Percentiles rank a stretch among this genome's conserved stretches.
Conservation (phyloP, 169 alveolate genomes). For the Blepharisma undulans region DNA sequence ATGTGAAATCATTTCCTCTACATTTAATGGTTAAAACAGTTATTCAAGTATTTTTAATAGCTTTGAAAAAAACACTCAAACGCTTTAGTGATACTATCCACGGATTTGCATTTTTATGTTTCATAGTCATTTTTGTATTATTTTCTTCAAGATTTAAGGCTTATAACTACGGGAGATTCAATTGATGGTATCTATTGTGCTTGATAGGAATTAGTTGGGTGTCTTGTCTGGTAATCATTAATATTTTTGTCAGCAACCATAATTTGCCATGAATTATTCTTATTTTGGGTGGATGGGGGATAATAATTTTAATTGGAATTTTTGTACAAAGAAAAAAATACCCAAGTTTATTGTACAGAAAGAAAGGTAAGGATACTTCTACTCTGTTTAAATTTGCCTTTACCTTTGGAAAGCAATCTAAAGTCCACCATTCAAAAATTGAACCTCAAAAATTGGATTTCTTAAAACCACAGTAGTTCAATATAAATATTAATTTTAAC, state of each 20-base stretch:
- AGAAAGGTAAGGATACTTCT: background rate
- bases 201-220: background rate
- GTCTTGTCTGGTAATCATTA: background rate
- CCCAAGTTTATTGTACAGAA: background rate
- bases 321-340: background rate
- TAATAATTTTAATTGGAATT: background rate
- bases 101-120: too few relatives aligned
- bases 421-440: too few relatives aligned
- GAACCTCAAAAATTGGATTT: too few relatives aligned
- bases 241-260: background rate
- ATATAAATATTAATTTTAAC: too few relatives aligned
- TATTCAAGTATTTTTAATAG: background rate
- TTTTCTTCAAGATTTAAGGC: background rate
- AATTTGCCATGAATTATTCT: background rate
- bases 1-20: background rate
- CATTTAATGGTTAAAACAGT: background rate
- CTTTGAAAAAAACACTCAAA: background rate
- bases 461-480: too few relatives aligned
- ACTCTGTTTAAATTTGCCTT: background rate
- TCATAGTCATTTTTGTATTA: background rate
- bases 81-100: background rate
- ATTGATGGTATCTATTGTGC: background rate
- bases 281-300: background rate
- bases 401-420: too few relatives aligned
- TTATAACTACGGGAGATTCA: background rate